Conservation (phyloP, 345 rosid species). For the Mallotus nudiflorus region DNA sequence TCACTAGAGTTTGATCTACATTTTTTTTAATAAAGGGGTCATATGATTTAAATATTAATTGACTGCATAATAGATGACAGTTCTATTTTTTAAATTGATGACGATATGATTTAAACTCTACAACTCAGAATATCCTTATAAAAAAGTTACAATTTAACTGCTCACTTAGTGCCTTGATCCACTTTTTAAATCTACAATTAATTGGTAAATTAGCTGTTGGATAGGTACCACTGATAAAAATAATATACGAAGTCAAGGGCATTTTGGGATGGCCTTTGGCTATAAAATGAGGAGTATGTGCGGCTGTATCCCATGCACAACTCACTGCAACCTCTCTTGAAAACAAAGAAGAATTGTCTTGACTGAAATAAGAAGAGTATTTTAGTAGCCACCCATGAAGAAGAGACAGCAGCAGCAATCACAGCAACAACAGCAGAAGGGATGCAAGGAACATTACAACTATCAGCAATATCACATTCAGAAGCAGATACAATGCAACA, state of each 20-base stretch:
- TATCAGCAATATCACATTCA: conserved; percentile 26
- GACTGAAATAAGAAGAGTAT: conserved; percentile 13
- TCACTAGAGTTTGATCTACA: too few species aligned
- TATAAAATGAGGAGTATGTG: conserved; percentile 35
- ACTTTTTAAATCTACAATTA: too few species aligned
- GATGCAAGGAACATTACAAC: not conserved
- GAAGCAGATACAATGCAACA: conserved; percentile 59
- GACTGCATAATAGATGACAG: too few species aligned
- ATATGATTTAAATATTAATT: too few species aligned
- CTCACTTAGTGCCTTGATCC: too few species aligned
- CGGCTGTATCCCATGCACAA: conserved; percentile 28
- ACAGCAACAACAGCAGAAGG: conserved; percentile 27
- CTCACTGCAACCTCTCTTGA: not conserved
- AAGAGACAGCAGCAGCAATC: conserved; percentile 34
- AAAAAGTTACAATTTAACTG: too few species aligned
- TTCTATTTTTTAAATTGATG: too few species aligned
- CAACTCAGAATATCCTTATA: too few species aligned
- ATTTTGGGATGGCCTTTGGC: conserved; percentile 9
- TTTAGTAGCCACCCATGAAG: conserved; percentile 54
- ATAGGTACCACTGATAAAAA: not conserved
- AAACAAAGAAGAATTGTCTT: not conserved
- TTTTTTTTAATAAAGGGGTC: too few species aligned
- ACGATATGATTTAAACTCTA: too few species aligned
- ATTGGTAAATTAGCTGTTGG: too few species aligned
- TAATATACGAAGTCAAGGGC: conserved; percentile 20